phyloP scores from a whole-genome alignment of 441 rosid species.

The Euphorbia celastroides region DNA sequence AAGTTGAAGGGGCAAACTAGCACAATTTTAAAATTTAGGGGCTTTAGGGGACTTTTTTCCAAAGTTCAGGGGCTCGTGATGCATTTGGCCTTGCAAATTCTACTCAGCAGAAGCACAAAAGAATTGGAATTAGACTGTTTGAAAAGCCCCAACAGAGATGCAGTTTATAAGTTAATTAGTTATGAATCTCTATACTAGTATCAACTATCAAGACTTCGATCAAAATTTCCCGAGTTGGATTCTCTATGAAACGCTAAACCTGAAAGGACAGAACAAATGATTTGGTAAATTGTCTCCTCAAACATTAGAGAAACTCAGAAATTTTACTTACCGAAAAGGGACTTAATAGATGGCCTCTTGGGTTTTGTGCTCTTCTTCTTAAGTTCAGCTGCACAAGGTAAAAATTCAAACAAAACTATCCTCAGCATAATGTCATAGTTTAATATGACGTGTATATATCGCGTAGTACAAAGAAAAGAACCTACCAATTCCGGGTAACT shows the following conservation, averaged over 20 bases:
- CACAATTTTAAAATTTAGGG: no score
- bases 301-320: neutral
- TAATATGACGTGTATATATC: no score
- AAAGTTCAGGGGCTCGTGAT: no score
- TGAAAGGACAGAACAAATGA: neutral
- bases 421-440: constrained; percentile 1
- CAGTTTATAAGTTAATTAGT: neutral
- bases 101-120: no score
- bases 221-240: neutral
- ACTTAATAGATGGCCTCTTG: constrained; percentile 88
- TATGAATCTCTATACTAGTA: neutral
- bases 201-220: neutral
- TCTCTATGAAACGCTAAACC: neutral
- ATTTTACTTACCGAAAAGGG: constrained; percentile 82
- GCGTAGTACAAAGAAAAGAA: neutral
- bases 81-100: no score
- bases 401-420: constrained; percentile 6
- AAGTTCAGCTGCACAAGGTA: constrained; percentile 52
- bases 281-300: neutral
- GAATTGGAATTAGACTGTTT: neutral
- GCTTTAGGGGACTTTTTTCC: no score
- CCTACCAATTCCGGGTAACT: constrained; percentile 80
- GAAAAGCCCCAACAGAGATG: neutral
- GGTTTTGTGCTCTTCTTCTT: constrained; percentile 86
- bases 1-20: no score